A percentile compares a stretch with the other conserved stretches of the same genome.
These are phyloP conservation scores for Botrytis cinerea DNA, from an alignment of 2,329 filamentous ascomycete species.

Conservation along the genomic window DNA sequence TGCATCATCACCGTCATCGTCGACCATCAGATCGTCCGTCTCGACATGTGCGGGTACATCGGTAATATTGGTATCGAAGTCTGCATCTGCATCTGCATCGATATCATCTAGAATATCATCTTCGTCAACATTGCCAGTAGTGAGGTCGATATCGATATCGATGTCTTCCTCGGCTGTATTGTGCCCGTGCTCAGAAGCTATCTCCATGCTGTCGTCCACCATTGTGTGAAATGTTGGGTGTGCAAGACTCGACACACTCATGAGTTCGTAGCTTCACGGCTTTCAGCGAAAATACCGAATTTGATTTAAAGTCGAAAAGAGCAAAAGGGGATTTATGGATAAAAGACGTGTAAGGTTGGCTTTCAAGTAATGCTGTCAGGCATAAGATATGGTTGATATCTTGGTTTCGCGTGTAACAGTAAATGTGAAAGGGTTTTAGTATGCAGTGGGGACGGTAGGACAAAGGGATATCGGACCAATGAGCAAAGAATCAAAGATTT, in stretches of 20 bases:
- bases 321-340: not conserved
- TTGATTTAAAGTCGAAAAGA: not conserved
- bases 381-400: not conserved
- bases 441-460: not conserved
- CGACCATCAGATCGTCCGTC: slow-evolving; percentile 52
- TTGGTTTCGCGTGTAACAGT: slow-evolving; percentile 8
- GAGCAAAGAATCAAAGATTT: not conserved
- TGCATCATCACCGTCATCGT: slow-evolving; percentile 44
- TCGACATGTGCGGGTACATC: slow-evolving; percentile 25
- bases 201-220: slow-evolving; percentile 54
- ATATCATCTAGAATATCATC: slow-evolving; percentile 59
- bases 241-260: slow-evolving; percentile 22
- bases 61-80: slow-evolving; percentile 35
- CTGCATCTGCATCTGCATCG: slow-evolving; percentile 39
- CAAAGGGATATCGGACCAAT: slow-evolving; percentile 1
- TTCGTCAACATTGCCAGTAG: slow-evolving; percentile 49
- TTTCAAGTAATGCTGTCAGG: not conserved
- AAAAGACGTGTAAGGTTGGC: not conserved
- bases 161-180: slow-evolving; percentile 50
- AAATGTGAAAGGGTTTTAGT: slow-evolving; percentile 16
- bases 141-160: slow-evolving; percentile 61
- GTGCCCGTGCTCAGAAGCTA: slow-evolving; percentile 50
- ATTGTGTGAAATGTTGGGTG: slow-evolving; percentile 29
- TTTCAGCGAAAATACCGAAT: not conserved
- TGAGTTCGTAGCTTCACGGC: slow-evolving; percentile 5